Percentiles rank a stretch among this genome's conserved stretches.
Evolutionary conservation across 257 asterid species (phyloP).

Genomic region (Solanum arcanum): DNA sequence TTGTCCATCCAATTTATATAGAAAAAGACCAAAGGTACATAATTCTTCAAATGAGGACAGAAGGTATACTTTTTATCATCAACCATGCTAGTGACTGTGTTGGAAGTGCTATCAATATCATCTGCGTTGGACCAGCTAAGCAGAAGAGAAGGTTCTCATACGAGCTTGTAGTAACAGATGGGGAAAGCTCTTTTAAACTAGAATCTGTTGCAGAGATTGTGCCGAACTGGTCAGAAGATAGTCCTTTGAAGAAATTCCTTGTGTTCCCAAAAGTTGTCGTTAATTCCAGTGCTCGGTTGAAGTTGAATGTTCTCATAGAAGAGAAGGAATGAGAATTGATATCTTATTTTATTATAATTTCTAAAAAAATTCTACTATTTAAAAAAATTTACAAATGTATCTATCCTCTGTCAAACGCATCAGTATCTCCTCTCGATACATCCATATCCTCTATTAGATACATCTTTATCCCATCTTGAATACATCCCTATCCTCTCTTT

Average conservation of each 20-base stretch:
- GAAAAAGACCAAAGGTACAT: conserved; percentile 9
- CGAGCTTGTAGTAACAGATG: conserved; percentile 22
- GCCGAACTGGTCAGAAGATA: conserved; percentile 13
- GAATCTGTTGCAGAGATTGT: conserved; percentile 22
- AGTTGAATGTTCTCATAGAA: conserved; percentile 35
- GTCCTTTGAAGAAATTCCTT: conserved; percentile 25
- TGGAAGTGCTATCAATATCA: conserved; percentile 31
- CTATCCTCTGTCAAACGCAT: no score
- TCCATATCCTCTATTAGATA: no score
- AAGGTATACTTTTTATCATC: conserved; percentile 20
- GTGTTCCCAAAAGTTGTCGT: conserved; percentile 30
- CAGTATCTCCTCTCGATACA: no score
- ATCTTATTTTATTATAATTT: no score
- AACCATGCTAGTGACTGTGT: conserved; percentile 19
- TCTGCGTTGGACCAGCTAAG: conserved; percentile 34
- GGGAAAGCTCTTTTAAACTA: conserved; percentile 28
- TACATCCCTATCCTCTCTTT: no score
- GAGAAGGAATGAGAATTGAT: background rate
- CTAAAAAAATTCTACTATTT: no score
- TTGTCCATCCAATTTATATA: conserved; percentile 10
- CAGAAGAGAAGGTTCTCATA: conserved; percentile 17
- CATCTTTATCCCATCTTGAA: no score
- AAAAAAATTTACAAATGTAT: no score
- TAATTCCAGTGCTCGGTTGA: background rate
- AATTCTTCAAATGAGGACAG: conserved; percentile 30